phyloP scores from a whole-genome alignment of 2,329 filamentous ascomycete genomes.

The Cladophialophora carrionii region DNA sequence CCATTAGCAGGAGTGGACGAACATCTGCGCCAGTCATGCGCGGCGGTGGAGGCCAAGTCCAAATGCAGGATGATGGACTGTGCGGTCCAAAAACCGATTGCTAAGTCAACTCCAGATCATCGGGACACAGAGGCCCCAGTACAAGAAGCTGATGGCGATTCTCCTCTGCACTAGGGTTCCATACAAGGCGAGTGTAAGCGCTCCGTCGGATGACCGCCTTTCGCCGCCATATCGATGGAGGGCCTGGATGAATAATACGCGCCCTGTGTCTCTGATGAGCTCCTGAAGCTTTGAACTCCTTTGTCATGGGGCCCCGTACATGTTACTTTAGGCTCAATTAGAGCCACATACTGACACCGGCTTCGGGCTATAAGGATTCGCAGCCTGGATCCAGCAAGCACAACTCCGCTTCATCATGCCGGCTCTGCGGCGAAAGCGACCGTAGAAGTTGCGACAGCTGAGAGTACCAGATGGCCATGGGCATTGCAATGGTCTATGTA shows the following conservation, averaged over 20 bases:
- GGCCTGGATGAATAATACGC: conserved; percentile 23
- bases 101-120: conserved; percentile 1
- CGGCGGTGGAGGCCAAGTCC: background rate
- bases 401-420: conserved; percentile 1
- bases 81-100: background rate
- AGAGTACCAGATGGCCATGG: background rate
- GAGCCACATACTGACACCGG: background rate
- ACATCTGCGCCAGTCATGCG: background rate
- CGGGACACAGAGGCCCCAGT: background rate
- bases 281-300: background rate
- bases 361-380: background rate
- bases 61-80: background rate
- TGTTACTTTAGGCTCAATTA: background rate
- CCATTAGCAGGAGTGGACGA: background rate
- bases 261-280: background rate
- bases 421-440: background rate
- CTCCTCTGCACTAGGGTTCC: background rate
- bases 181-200: conserved; percentile 11
- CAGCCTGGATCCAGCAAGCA: background rate
- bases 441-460: background rate
- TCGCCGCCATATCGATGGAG: background rate
- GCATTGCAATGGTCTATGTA: background rate
- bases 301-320: background rate
- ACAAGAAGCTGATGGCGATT: background rate
- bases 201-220: background rate